Evolutionary conservation across 1,284 basidiomycete genomes (phyloP), one percentile per base, ranked within the genome.

Genomic region (Farysia itapuensis): DNA sequence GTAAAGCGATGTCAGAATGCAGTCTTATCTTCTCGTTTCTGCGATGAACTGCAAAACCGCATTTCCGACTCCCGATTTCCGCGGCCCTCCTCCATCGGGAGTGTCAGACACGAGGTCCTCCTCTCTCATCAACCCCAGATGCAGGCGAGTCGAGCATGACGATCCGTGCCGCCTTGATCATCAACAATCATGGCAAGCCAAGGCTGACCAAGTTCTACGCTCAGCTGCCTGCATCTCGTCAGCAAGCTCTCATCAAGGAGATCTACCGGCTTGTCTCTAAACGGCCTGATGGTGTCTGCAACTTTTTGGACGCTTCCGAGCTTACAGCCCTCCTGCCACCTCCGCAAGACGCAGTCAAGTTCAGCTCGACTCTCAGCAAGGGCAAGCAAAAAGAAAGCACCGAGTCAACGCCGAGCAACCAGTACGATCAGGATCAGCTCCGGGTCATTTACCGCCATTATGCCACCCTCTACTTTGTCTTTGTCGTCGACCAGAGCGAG

Each of bases 401-500:
- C 2, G 14, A 16, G 12, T 14, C 15, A n/a, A 14, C 24, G 26
- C 11, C 16, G 19, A 9, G 19, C 18, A n/a, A 15, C 18, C 1
- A 14, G 2, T 32, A 48, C 12, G 43, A 44, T n/a, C 39, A 68
- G 28, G 65, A 72, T 28, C 63, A 73, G 25, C 58, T 73, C 11
- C 59, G 74, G 7, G 72, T 75, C 13, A 75, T 75, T 29, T 75
- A 75, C 32, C 63, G 69, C 16, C 73, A 86, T 78, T 96, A 96
- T 77, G 94, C 94, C 2, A 98, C 94, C 2, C 82, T 98, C 21
- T 93, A 91, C 79, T 98, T 98, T 74, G 92, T 95, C 13, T 94
- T 97, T 76, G 88, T 97, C 6, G 92, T 97, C 20, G 94, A 97
- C 70, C 85, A 85, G 26, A 88, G 89, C 31, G 94, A 98, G 80